Percentiles rank a stretch among this genome's conserved stretches.
These are phyloP conservation scores for Teratosphaeria gauchensis DNA, from an alignment of 2,329 filamentous ascomycete genomes.

Conservation along the genomic window DNA sequence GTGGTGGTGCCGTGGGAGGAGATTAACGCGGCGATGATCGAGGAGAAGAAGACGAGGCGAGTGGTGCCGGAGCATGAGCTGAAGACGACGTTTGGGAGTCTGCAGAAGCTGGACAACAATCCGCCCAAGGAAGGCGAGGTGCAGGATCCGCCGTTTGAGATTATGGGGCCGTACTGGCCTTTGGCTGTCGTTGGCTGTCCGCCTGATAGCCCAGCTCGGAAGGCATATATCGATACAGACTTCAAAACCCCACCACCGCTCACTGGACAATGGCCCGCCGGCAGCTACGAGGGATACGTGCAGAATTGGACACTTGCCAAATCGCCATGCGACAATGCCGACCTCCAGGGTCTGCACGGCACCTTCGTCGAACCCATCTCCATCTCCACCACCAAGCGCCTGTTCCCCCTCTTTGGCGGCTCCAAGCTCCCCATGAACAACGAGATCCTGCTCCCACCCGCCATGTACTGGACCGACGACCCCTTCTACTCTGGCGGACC, in stretches of 20 bases:
- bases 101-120: slow-evolving; percentile 19
- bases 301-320: slow-evolving; percentile 37
- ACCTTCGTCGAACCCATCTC: slow-evolving; percentile 41
- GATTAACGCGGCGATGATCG: slow-evolving; percentile 30
- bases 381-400: slow-evolving; percentile 31
- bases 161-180: slow-evolving; percentile 32
- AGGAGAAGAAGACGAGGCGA: slow-evolving; percentile 21
- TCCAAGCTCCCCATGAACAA: slow-evolving; percentile 43
- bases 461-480: slow-evolving; percentile 41
- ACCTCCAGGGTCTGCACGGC: slow-evolving; percentile 38
- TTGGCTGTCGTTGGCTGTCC: slow-evolving; percentile 33
- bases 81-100: slow-evolving; percentile 19
- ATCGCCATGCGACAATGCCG: slow-evolving; percentile 37
- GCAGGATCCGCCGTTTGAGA: slow-evolving; percentile 23
- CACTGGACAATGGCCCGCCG: slow-evolving; percentile 16
- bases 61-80: slow-evolving; percentile 22
- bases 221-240: slow-evolving; percentile 26
- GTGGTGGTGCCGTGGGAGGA: slow-evolving; percentile 40
- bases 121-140: slow-evolving; percentile 8
- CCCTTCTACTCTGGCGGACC: slow-evolving; percentile 34
- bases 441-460: slow-evolving; percentile 42
- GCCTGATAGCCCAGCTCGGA: slow-evolving; percentile 28
- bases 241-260: slow-evolving; percentile 30
- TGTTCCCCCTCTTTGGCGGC: slow-evolving; percentile 42
- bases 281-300: slow-evolving; percentile 37